Evolutionary conservation across 495 filamentous ascomycete genomes (phyloP).

Genomic region (Aspergillus ellipticus): DNA sequence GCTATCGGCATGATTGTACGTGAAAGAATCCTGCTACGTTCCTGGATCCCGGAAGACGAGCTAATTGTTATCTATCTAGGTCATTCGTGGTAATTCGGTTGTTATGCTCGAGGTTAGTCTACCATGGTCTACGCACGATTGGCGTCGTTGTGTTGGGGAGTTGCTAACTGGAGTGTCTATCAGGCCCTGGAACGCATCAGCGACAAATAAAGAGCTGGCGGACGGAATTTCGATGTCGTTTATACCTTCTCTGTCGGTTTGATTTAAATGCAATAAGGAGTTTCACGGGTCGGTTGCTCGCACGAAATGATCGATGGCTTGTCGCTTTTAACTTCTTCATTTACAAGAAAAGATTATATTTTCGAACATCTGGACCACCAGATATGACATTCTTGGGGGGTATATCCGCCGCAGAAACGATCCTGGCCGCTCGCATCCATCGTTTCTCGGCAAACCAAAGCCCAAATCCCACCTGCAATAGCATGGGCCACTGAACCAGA

Average conservation of each 20-base stretch:
- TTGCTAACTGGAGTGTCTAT: conserved; percentile 21
- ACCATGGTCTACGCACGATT: background rate
- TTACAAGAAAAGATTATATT: conserved; percentile 14
- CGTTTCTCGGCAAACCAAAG: background rate
- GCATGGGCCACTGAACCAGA: conserved; percentile 7
- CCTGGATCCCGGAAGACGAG: background rate
- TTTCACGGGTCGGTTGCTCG: conserved; percentile 42
- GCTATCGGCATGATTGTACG: conserved; percentile 90
- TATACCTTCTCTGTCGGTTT: conserved; percentile 19
- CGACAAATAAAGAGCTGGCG: conserved; percentile 36
- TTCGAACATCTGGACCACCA: background rate
- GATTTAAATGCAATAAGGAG: conserved; percentile 34
- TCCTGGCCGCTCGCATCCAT: background rate
- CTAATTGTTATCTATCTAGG: conserved; percentile 28
- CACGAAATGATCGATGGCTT: conserved; percentile 35
- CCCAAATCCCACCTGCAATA: background rate
- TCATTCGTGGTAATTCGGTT: conserved; percentile 91
- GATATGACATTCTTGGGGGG: background rate
- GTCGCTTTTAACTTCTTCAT: conserved; percentile 21
- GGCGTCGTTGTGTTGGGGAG: background rate
- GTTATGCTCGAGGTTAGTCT: conserved; percentile 82
- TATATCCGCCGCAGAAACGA: background rate
- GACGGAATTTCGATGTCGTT: conserved; percentile 21
- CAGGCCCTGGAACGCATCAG: conserved; percentile 61
- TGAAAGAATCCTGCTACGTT: background rate